Conservation (phyloP, 2,329 filamentous ascomycete genomes). For the Fonsecaea erecta region DNA sequence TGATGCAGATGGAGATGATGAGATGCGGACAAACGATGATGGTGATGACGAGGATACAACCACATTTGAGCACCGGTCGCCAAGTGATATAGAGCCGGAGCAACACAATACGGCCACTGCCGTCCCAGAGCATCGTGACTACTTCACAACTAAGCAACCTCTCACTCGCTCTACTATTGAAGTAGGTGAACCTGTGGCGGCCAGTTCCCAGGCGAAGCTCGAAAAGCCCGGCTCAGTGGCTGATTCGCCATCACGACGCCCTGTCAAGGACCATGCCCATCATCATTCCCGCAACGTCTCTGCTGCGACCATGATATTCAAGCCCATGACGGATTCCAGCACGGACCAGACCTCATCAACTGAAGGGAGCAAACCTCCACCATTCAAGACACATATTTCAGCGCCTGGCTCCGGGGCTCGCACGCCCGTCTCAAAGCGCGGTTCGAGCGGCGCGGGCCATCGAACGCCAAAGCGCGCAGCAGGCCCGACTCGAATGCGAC, state of each 20-base stretch:
- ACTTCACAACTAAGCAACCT: conserved; percentile 17
- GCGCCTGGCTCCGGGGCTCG: conserved; percentile 37
- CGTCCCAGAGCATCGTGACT: conserved; percentile 9
- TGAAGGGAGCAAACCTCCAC: conserved; percentile 11
- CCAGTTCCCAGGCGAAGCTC: conserved; percentile 4
- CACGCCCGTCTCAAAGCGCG: conserved; percentile 35
- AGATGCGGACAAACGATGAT: conserved; percentile 81
- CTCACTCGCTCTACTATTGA: background rate
- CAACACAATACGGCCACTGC: background rate
- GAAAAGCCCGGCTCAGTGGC: conserved; percentile 2
- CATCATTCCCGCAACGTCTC: conserved; percentile 75
- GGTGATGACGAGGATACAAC: conserved; percentile 55
- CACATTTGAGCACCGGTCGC: conserved; percentile 19
- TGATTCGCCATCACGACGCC: conserved; percentile 14
- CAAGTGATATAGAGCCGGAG: background rate
- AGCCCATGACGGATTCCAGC: conserved; percentile 58
- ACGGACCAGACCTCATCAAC: conserved; percentile 27
- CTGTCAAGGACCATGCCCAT: conserved; percentile 39
- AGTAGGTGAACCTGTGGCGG: background rate
- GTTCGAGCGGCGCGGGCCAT: conserved; percentile 38
- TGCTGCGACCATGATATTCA: conserved; percentile 82
- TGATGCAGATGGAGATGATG: conserved; percentile 87
- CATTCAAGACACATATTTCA: conserved; percentile 16
- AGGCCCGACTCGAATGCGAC: conserved; percentile 56
- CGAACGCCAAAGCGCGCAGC: conserved; percentile 52